Conservation (phyloP, 768 basidiomycete genomes). For the Hypholoma sublateritium region DNA sequence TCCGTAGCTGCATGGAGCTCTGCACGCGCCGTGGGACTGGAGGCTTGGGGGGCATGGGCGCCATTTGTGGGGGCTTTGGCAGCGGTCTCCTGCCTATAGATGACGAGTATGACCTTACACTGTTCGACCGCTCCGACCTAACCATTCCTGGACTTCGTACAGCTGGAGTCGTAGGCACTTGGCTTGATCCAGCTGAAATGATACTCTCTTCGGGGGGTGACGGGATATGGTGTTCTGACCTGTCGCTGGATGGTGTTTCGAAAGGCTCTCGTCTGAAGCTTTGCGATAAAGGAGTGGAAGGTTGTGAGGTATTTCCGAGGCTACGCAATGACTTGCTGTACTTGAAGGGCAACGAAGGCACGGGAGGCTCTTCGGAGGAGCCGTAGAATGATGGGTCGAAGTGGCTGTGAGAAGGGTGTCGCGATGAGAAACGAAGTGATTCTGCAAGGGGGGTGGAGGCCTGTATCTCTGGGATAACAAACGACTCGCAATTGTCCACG, state of each 20-base stretch:
- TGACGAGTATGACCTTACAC: slow-evolving; percentile 10
- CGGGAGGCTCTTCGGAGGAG: slow-evolving; percentile 31
- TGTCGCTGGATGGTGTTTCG: not conserved
- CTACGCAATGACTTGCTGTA: slow-evolving; percentile 13
- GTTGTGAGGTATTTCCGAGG: slow-evolving; percentile 11
- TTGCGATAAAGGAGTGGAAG: slow-evolving; percentile 12
- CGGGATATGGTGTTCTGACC: not conserved
- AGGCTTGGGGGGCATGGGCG: not conserved
- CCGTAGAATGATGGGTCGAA: slow-evolving; percentile 42
- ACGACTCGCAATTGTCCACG: slow-evolving; percentile 31
- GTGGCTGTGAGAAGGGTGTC: slow-evolving; percentile 45
- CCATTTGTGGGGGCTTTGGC: slow-evolving; percentile 11
- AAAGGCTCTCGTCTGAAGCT: slow-evolving; percentile 1
- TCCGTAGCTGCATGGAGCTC: slow-evolving; percentile 19
- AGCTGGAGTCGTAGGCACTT: too few species aligned
- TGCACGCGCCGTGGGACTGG: slow-evolving; percentile 14
- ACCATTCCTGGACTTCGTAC: not conserved
- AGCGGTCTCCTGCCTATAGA: slow-evolving; percentile 11
- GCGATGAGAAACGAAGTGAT: slow-evolving; percentile 40
- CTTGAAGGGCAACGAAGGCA: slow-evolving; percentile 28
- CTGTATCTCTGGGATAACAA: slow-evolving; percentile 24
- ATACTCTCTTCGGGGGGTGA: not conserved
- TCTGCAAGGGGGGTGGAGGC: slow-evolving; percentile 47
- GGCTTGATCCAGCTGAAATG: not conserved
- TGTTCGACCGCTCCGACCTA: slow-evolving; percentile 2